A percentile compares a stretch with the other conserved stretches of the same genome.
Conservation (phyloP, 495 filamentous ascomycete genomes). For the Thermothielavioides terrestris region DNA sequence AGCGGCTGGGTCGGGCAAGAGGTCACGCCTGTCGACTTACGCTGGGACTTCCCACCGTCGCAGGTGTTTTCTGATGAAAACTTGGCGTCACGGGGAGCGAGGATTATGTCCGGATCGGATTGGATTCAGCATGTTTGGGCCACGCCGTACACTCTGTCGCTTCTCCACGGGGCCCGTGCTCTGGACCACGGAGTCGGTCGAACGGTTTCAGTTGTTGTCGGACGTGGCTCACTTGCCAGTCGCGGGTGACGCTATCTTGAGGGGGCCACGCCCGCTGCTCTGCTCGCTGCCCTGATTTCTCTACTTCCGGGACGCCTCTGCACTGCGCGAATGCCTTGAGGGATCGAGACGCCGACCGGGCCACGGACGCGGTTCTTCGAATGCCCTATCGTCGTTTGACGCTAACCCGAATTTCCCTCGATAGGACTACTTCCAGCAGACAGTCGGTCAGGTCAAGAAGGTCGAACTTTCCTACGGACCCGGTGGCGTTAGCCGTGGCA, state of each 20-base stretch:
- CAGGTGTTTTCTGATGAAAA: not conserved
- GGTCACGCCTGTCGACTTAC: not conserved
- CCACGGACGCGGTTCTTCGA: slow-evolving; percentile 13
- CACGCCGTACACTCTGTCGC: slow-evolving; percentile 9
- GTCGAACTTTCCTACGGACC: slow-evolving; percentile 86
- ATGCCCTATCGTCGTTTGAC: slow-evolving; percentile 14
- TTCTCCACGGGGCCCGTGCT: slow-evolving; percentile 3
- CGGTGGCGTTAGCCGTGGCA: slow-evolving; percentile 81
- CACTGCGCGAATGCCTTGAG: not conserved
- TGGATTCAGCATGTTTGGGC: slow-evolving; percentile 5
- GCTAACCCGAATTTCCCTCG: slow-evolving; percentile 31
- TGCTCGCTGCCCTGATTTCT: slow-evolving; percentile 28
- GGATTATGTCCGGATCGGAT: slow-evolving; percentile 1
- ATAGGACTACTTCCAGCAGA: slow-evolving; percentile 93
- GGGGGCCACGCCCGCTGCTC: slow-evolving; percentile 25
- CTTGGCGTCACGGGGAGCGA: not conserved
- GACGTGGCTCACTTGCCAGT: slow-evolving; percentile 22
- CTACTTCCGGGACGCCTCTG: not conserved
- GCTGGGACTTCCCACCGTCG: not conserved
- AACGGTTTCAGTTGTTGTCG: slow-evolving; percentile 11
- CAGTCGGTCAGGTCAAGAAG: slow-evolving; percentile 81
- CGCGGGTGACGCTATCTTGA: slow-evolving; percentile 15
- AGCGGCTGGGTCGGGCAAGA: slow-evolving; percentile 6
- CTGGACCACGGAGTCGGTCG: slow-evolving; percentile 9
- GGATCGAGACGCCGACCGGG: slow-evolving; percentile 14